phyloP scores from a whole-genome alignment of 2,329 filamentous ascomycete species.

The Lecanicillium sp. region DNA sequence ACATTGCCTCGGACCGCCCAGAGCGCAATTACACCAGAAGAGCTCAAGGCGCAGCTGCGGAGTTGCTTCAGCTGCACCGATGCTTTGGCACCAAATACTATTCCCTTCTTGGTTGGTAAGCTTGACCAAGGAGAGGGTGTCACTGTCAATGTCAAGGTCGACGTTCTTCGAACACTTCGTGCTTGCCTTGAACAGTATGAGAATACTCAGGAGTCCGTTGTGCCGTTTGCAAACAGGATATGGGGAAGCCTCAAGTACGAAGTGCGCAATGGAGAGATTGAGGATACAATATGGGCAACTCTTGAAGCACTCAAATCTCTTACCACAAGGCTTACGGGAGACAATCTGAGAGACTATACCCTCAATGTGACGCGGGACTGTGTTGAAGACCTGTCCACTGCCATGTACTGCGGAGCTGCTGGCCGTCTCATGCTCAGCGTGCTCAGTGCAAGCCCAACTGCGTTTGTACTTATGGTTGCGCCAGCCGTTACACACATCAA shows the following conservation, averaged over 20 bases:
- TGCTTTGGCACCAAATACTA: constrained; percentile 33
- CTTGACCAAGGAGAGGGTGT: constrained; percentile 51
- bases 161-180: constrained; percentile 47
- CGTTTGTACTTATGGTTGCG: constrained; percentile 39
- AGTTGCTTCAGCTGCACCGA: constrained; percentile 44
- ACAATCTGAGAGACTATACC: constrained; percentile 36
- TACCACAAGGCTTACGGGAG: constrained; percentile 34
- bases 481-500: constrained; percentile 40
- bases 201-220: constrained; percentile 35
- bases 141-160: constrained; percentile 50
- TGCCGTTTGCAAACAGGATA: constrained; percentile 40
- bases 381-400: constrained; percentile 42
- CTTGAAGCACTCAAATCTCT: constrained; percentile 45
- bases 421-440: constrained; percentile 45
- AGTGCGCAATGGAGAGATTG: constrained; percentile 51
- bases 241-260: constrained; percentile 57
- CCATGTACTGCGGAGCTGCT: constrained; percentile 42
- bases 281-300: constrained; percentile 48
- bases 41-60: constrained; percentile 45
- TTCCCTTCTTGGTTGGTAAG: constrained; percentile 48
- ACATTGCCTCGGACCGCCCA: constrained; percentile 43
- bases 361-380: constrained; percentile 44
- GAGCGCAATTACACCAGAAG: constrained; percentile 45
- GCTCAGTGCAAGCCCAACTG: constrained; percentile 35
- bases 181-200: constrained; percentile 43